These are phyloP conservation scores for Carnegiea gigantea DNA, from an alignment of 179 eudicot species.

Conservation along the genomic window DNA sequence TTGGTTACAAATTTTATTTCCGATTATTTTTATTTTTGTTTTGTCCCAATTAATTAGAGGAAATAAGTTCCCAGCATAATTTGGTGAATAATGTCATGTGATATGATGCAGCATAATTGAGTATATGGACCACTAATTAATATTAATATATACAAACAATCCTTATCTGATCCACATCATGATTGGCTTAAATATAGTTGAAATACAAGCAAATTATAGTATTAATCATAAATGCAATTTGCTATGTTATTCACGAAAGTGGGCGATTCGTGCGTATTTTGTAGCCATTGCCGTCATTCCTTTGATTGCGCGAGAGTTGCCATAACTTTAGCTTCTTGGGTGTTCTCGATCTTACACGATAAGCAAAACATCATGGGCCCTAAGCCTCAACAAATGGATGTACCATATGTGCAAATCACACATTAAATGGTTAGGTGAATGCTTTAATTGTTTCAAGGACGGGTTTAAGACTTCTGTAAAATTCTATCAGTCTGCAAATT, in stretches of 20 bases:
- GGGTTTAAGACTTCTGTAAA: no score
- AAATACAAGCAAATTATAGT: not conserved
- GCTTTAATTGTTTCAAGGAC: no score
- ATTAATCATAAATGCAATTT: no score
- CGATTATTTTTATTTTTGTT: not conserved
- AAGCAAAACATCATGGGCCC: not conserved
- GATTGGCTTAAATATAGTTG: not conserved
- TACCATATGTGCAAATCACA: no score
- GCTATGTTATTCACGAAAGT: not conserved
- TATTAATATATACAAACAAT: conserved; percentile 1
- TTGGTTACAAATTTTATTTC: not conserved
- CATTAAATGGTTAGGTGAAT: no score
- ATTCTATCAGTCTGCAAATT: no score
- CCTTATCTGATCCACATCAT: conserved; percentile 24
- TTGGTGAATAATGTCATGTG: conserved; percentile 25
- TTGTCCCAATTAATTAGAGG: not conserved
- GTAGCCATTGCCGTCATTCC: conserved; percentile 13
- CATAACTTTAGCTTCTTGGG: not conserved
- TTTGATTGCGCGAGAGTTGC: conserved; percentile 21
- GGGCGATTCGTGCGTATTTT: conserved; percentile 14
- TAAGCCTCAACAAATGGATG: not conserved
- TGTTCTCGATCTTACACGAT: not conserved
- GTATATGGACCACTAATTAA: conserved; percentile 11
- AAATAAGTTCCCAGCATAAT: not conserved
- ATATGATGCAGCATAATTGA: conserved; percentile 29